phyloP scores from a whole-genome alignment of 1,139 yeast species.

The Diutina siamensis region DNA sequence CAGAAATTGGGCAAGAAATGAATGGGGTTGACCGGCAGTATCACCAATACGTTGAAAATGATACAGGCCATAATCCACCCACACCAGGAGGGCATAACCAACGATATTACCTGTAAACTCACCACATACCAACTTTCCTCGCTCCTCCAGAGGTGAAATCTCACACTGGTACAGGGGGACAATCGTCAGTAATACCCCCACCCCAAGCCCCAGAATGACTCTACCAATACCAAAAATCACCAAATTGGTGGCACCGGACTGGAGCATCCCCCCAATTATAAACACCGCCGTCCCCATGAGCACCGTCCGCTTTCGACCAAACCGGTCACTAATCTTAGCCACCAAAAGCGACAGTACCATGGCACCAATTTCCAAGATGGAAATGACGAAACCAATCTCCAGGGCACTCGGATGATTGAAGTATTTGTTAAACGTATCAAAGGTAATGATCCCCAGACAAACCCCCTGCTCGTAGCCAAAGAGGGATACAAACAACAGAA shows the following conservation, averaged over 20 bases:
- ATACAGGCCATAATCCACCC: slow-evolving; percentile 44
- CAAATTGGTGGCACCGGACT: slow-evolving; percentile 32
- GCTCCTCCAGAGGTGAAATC: slow-evolving; percentile 41
- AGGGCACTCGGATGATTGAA: slow-evolving; percentile 35
- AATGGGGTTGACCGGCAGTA: slow-evolving; percentile 24
- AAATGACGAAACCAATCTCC: slow-evolving; percentile 38
- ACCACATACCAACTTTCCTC: slow-evolving; percentile 44
- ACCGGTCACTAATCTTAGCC: slow-evolving; percentile 10
- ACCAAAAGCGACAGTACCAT: slow-evolving; percentile 31
- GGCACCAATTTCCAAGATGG: slow-evolving; percentile 43
- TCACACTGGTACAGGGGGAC: slow-evolving; percentile 48
- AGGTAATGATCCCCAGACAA: slow-evolving; percentile 14
- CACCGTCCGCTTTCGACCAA: slow-evolving; percentile 37
- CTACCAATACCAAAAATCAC: slow-evolving; percentile 36
- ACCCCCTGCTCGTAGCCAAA: slow-evolving; percentile 6
- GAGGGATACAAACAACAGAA: slow-evolving; percentile 70
- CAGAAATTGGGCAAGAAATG: slow-evolving; percentile 33
- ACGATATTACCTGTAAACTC: slow-evolving; percentile 44
- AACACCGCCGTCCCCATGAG: slow-evolving; percentile 37
- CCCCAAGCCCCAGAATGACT: slow-evolving; percentile 41
- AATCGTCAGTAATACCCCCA: slow-evolving; percentile 40
- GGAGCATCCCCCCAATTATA: slow-evolving; percentile 40
- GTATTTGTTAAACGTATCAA: slow-evolving; percentile 33
- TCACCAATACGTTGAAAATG: slow-evolving; percentile 33
- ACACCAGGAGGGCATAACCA: slow-evolving; percentile 42